phyloP scores from a whole-genome alignment of 192 early-diverging fungal species.

The Coemansia brasiliensis region DNA sequence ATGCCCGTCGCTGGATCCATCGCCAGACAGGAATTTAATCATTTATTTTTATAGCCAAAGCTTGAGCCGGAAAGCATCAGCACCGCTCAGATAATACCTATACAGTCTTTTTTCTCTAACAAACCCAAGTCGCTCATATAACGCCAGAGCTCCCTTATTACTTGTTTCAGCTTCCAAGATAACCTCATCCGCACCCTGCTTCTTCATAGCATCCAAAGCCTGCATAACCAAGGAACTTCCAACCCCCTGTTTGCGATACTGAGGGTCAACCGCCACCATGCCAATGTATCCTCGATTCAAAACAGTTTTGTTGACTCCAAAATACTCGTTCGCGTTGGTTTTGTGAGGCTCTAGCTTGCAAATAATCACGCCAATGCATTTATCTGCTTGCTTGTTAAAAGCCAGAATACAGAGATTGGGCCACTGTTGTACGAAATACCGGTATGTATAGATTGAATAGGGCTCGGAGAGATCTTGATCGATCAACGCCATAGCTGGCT shows the following conservation, averaged over 20 bases:
- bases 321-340: constrained; percentile 22
- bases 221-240: constrained; percentile 70
- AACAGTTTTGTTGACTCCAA: constrained; percentile 3
- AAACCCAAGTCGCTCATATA: constrained; percentile 93
- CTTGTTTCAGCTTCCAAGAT: constrained; percentile 85
- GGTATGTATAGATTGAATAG: constrained; percentile 96
- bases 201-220: constrained; percentile 76
- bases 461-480: constrained; percentile 96
- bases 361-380: constrained; percentile 84
- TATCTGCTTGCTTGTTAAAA: constrained; percentile 45
- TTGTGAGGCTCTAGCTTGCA: constrained; percentile 76
- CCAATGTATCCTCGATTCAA: constrained; percentile 88
- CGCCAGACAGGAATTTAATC: neutral
- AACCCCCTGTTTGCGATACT: constrained; percentile 77
- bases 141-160: constrained; percentile 76
- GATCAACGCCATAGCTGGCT: constrained; percentile 75
- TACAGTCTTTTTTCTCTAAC: constrained; percentile 87
- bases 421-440: constrained; percentile 93
- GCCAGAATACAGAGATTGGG: constrained; percentile 83
- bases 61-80: constrained; percentile 86
- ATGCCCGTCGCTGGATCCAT: constrained; percentile 86
- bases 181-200: constrained; percentile 79
- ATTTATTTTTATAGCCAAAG: constrained; percentile 49
- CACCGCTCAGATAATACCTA: constrained; percentile 92
- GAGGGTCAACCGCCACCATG: constrained; percentile 91